Base-by-base conservation (phyloP, 2,329 filamentous ascomycete species). In the Myriangium duriaei region DNA sequence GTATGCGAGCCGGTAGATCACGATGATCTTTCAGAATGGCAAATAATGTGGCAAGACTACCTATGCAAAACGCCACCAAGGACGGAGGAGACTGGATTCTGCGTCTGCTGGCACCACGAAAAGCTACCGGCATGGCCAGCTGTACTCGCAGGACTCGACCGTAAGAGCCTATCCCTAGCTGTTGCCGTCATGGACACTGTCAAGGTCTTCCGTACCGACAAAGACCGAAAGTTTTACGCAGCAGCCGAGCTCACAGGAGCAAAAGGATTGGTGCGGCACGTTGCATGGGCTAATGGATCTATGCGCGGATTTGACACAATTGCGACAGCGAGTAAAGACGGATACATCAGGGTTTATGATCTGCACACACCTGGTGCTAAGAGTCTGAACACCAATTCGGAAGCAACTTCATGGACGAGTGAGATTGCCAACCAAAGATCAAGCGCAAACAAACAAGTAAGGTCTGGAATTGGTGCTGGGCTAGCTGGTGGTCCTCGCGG, bases 251-350 rank as follows among this genome's bases (percentile, higher is more conserved):
- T 96, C 11, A 67, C 68, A 18, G 76, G 77, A 2, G 82, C 94
- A 49, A 69, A 74, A 5, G 77, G 79, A 1, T 68, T 96, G 28
- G 81, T 95, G 5, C 72, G 88, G 33, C 87, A 95, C 55, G 74
- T 95, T 1, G 79, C 84, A 2, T 98, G 91, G 91, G 85, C 88
- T 1, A 81, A 86, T 33, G 88, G 86, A 10, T 92, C 86, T 47
- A 85, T 92, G 50, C 69, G 87, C 28, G 88, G 88, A 1, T 88
- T 84, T 56, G 91, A 98, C 57, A 72, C 88, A 41, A 72, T 96
- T 49, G 91, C 88, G 3, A 92, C 87, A 4, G 88, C 86, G 2
- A 91, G 84, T 55, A 92, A 92, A 58, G 91, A 98, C 55, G 88
- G 91, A 3, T 79, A 76, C 49, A 76, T 95, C 29, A 73, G 88